Evolutionary conservation across 164 flowering plant genomes (phyloP).

Genomic region (Vitis rotundifolia): DNA sequence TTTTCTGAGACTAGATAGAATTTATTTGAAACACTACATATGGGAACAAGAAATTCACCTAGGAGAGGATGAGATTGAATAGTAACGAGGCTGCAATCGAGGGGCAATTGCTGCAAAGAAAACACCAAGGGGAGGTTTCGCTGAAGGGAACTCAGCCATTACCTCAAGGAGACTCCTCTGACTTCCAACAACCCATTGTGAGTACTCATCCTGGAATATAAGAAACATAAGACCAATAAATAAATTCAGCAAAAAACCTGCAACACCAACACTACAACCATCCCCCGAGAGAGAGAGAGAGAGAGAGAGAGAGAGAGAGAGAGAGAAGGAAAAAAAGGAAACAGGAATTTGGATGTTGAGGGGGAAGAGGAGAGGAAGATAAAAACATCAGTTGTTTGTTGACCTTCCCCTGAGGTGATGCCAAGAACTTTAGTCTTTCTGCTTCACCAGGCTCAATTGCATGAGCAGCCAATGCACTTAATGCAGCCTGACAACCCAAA

Average conservation of each 20-base stretch:
- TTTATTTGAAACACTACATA: neutral
- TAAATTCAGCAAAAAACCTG: neutral
- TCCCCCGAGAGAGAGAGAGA: no score
- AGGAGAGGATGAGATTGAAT: slow-evolving; percentile 95
- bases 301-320: no score
- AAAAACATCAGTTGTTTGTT: neutral
- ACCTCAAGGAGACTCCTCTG: slow-evolving; percentile 95
- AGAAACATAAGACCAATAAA: neutral
- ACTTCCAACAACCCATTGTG: slow-evolving; percentile 78
- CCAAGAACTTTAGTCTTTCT: slow-evolving; percentile 60
- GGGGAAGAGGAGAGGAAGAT: neutral
- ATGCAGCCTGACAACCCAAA: slow-evolving; percentile 56
- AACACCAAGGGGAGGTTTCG: slow-evolving; percentile 92
- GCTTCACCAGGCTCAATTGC: slow-evolving; percentile 75
- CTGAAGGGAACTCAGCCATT: slow-evolving; percentile 90
- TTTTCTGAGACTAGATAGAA: neutral
- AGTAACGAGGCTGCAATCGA: slow-evolving; percentile 84
- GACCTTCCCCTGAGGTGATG: slow-evolving; percentile 90
- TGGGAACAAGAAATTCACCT: slow-evolving; percentile 37
- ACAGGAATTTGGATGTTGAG: neutral
- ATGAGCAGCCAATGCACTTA: slow-evolving; percentile 85
- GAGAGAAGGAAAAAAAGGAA: neutral
- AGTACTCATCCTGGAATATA: slow-evolving; percentile 70
- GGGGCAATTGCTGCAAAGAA: slow-evolving; percentile 93
- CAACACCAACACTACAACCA: neutral